Evolutionary conservation across 257 asterid species (phyloP).

Genomic region (Gardenia jasminoides): DNA sequence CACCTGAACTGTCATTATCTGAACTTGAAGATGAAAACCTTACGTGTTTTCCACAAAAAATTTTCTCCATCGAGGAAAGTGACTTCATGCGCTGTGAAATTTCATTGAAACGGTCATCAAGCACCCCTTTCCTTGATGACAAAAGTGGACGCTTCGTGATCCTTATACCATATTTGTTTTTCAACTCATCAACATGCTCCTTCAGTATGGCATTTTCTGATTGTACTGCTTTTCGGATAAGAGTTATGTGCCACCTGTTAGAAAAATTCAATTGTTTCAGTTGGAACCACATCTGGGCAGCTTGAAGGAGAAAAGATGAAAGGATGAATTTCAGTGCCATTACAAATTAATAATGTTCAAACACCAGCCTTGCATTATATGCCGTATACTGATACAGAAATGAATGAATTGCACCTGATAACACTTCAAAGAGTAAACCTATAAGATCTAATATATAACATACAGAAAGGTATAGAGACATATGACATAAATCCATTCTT

Average conservation of each 20-base stretch:
- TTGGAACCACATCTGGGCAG: neutral
- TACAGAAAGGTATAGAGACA: too few species aligned
- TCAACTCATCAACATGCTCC: conserved; percentile 45
- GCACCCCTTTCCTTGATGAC: conserved; percentile 47
- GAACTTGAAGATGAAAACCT: conserved; percentile 67
- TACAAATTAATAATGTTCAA: neutral
- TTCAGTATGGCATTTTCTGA: conserved; percentile 43
- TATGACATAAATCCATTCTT: neutral
- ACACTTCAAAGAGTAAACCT: neutral
- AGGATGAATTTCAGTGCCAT: neutral
- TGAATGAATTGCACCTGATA: neutral
- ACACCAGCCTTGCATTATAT: neutral
- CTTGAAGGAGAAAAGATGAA: neutral
- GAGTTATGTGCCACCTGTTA: conserved; percentile 54
- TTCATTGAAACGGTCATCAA: conserved; percentile 64
- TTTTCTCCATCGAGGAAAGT: conserved; percentile 45
- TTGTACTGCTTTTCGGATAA: conserved; percentile 44
- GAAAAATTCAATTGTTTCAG: conserved; percentile 22
- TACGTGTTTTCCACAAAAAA: conserved; percentile 65
- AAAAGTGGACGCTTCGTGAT: conserved; percentile 53
- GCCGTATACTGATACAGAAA: neutral
- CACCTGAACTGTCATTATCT: conserved; percentile 55
- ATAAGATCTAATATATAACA: neutral
- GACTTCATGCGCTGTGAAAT: conserved; percentile 63
- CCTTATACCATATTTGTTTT: conserved; percentile 35